Evolutionary conservation across 768 basidiomycete genomes (phyloP), one percentile per base, ranked within the genome.

Genomic region (Collybia nuda): DNA sequence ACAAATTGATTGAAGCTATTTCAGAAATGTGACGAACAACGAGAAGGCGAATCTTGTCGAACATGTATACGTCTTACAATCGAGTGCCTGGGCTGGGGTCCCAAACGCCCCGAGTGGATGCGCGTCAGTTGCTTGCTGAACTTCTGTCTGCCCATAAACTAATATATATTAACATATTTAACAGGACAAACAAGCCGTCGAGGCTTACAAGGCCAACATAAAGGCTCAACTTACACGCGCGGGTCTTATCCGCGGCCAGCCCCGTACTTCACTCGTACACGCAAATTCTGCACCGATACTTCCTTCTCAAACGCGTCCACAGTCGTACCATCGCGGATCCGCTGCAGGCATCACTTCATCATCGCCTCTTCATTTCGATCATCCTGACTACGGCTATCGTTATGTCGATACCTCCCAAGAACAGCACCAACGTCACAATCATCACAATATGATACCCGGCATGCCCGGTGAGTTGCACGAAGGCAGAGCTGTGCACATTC

Each of bases 51-150:
- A 67, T 86, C 89, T 2, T 93, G 90, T 69, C 77, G 81, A 58
- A 93, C 90, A 1, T 93, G 90, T 65, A 77, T 81, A 52, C 86
- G 90, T 44, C 75, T 93, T 32, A 85, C 84, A 42, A 89, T 93
- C 60, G 77, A 86, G 45, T 93, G 90, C 67, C 74, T 93, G 3
- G 90, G 90, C 11, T 93, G 90, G 90, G 90, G 90, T 3, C 73
- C 84, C 6, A 86, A 80, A 62, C 80, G 90, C 45, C 90, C 90
- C n/a, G 90, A 91, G 50, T 92, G 90, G 89, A 90, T 92, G 88
- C 72, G 88, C 58, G 89, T 92, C 56, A 62, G 71, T 63, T 19
- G 21, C 28, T 18, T 36, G 22, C 3, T 11, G 14, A 9, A 32
- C 6, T 32, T 11, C 32, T 32, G 9, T 11, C 32, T 11, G 14